Evolutionary conservation across 192 early-diverging fungal species (phyloP), one percentile per base, ranked within the genome.

Genomic region (Thoreauomyces humboldtii): DNA sequence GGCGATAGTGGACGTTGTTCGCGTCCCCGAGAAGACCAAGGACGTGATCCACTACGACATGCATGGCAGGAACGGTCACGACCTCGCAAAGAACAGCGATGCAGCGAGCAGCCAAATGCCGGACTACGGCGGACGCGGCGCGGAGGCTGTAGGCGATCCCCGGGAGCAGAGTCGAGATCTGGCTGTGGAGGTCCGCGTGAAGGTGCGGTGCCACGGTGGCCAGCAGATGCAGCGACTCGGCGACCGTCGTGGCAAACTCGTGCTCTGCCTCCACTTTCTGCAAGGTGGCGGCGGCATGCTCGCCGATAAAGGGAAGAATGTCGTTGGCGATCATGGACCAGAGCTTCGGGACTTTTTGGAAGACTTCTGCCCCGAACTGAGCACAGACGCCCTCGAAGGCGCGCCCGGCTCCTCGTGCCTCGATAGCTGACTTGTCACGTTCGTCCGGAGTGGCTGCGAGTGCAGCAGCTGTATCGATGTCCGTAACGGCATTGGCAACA

Each of bases 11-110:
- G 21, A 85, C 73, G 32, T 77, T 80, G 27, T 74, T 72, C 0
- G 88, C 73, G 54, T 97, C 90, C 29, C 89, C 84, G 19, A 97
- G 79, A 24, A 86, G 71, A 7, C 92, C 93, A 7, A 97, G 54
- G 4, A 93, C 83, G 7, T 75, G 59, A 25, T 86, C 86, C n/a
- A 99, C 84, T 33, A 97, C 75, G 37, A 81, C 68, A 19, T 84
- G 86, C 91, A 99, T 93, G 0, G 89, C 84, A 1, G 77, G 74
- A 0, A 83, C 75, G 2, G 89, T 88, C 27, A 88, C 77, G 0
- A 86, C 84, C 24, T 81, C 65, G 47, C 85, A 86, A 9, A 96
- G 76, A 6, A 82, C 79, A 4, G 92, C 88, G 19, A 99, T 63
- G 25, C 90, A 88, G 4, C 84, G 82, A 4, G 94, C 85, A 1